These are phyloP conservation scores for Phytopythium ostracodes DNA, from an alignment of 352 stramenopile genomes.

Conservation along the genomic window DNA sequence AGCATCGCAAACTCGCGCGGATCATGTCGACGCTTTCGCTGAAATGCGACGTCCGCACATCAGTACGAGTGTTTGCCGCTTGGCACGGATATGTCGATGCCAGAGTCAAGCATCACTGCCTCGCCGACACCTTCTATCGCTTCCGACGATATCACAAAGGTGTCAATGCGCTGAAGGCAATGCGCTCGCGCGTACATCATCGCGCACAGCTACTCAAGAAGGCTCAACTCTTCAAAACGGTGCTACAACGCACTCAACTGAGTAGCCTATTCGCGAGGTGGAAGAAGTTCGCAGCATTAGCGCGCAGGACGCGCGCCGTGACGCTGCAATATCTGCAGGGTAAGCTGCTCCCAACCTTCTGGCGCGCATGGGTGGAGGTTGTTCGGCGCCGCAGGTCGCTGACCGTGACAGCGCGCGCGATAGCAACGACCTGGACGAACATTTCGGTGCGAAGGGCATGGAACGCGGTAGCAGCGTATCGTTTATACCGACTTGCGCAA, in stretches of 20 bases:
- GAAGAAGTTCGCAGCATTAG: conserved; percentile 11
- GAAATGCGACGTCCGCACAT: conserved; percentile 16
- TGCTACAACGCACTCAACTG: conserved; percentile 12
- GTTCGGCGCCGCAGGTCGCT: not conserved
- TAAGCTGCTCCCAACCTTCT: conserved; percentile 24
- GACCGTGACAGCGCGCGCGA: conserved; percentile 3
- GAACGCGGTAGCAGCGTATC: conserved; percentile 16
- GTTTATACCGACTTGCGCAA: conserved; percentile 4
- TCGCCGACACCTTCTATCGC: conserved; percentile 15
- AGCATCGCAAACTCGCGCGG: conserved; percentile 21
- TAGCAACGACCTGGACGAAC: conserved; percentile 19
- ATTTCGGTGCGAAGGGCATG: conserved; percentile 19
- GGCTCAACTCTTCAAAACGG: conserved; percentile 17
- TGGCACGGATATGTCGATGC: conserved; percentile 19
- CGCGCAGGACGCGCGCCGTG: conserved; percentile 18
- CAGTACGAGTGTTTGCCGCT: conserved; percentile 10
- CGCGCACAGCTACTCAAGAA: conserved; percentile 8
- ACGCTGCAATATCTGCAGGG: conserved; percentile 20
- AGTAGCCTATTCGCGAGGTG: conserved; percentile 20
- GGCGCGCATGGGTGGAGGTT: conserved; percentile 20
- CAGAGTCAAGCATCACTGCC: conserved; percentile 4
- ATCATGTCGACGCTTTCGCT: conserved; percentile 18
- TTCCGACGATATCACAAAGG: conserved; percentile 18
- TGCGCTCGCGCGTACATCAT: not conserved
- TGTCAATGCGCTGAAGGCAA: conserved; percentile 13